These are phyloP conservation scores for Elongisporangium senticosum DNA, from an alignment of 352 stramenopile genomes.

Conservation along the genomic window DNA sequence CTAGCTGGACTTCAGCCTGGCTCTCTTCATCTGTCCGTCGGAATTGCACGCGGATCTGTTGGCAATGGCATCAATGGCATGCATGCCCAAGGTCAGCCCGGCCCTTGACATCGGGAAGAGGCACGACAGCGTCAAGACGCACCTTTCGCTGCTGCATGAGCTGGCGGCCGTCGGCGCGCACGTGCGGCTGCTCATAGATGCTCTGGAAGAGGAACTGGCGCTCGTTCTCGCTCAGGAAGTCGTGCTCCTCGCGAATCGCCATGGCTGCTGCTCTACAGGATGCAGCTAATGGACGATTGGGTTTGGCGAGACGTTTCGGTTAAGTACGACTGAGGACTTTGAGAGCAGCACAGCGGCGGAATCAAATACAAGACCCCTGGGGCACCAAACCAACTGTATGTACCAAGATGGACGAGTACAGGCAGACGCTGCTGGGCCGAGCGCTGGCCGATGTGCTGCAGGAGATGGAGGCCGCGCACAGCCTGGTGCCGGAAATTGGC, in stretches of 20 bases:
- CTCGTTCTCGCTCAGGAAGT: conserved; percentile 81
- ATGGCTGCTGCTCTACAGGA: conserved; percentile 15
- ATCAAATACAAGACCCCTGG: not conserved
- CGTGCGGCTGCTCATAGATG: conserved; percentile 46
- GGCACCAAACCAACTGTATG: not conserved
- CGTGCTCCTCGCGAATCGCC: conserved; percentile 53
- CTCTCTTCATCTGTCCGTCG: conserved; percentile 66
- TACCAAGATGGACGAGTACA: conserved; percentile 51
- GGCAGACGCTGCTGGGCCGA: conserved; percentile 50
- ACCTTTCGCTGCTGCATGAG: conserved; percentile 78
- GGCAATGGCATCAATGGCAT: not conserved
- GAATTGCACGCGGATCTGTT: conserved; percentile 74
- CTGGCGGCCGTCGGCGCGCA: conserved; percentile 70
- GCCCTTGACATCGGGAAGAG: not conserved
- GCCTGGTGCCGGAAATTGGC: conserved; percentile 20
- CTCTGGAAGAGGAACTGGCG: conserved; percentile 69
- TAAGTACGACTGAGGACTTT: conserved; percentile 1
- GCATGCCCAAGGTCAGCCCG: not conserved
- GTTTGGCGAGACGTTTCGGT: not conserved
- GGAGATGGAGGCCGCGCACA: conserved; percentile 26
- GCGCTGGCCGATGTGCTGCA: conserved; percentile 59
- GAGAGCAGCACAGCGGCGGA: not conserved
- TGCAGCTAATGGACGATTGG: conserved; percentile 11
- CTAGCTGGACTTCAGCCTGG: conserved; percentile 75
- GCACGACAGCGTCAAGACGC: not conserved